Conservation (phyloP, 257 asterid genomes). For the Jaltomata sinuosa region DNA sequence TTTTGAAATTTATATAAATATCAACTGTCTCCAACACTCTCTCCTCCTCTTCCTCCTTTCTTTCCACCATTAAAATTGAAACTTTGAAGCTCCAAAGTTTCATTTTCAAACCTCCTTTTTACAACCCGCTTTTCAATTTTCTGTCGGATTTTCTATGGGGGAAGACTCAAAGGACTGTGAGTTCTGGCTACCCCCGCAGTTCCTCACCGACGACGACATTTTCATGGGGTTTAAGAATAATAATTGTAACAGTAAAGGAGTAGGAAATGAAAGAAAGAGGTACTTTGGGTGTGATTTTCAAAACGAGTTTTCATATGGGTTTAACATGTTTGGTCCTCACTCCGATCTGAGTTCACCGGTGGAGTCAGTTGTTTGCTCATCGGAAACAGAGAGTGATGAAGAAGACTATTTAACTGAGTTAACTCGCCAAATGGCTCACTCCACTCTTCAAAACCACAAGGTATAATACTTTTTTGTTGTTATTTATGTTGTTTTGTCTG, state of each 20-base stretch:
- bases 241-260: neutral
- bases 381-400: conserved; percentile 66
- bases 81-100: neutral
- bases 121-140: neutral
- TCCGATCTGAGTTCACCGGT: conserved; percentile 64
- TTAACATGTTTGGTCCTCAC: conserved; percentile 9
- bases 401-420: conserved; percentile 49
- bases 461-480: neutral
- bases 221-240: neutral
- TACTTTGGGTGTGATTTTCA: conserved; percentile 11
- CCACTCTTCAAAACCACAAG: conserved; percentile 39
- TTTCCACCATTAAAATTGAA: neutral
- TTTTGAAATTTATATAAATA: neutral
- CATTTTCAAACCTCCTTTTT: neutral
- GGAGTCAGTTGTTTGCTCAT: conserved; percentile 45
- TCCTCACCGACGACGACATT: conserved; percentile 18
- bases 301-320: neutral
- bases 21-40: neutral
- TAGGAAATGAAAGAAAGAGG: neutral
- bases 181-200: conserved; percentile 35
- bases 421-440: conserved; percentile 26
- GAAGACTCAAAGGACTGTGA: conserved; percentile 16
- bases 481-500: neutral
- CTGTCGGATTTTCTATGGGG: conserved; percentile 10
- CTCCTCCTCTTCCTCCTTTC: neutral